These are phyloP conservation scores for Moniliella sp. DNA, from an alignment of 1,284 basidiomycete species.

Conservation along the genomic window DNA sequence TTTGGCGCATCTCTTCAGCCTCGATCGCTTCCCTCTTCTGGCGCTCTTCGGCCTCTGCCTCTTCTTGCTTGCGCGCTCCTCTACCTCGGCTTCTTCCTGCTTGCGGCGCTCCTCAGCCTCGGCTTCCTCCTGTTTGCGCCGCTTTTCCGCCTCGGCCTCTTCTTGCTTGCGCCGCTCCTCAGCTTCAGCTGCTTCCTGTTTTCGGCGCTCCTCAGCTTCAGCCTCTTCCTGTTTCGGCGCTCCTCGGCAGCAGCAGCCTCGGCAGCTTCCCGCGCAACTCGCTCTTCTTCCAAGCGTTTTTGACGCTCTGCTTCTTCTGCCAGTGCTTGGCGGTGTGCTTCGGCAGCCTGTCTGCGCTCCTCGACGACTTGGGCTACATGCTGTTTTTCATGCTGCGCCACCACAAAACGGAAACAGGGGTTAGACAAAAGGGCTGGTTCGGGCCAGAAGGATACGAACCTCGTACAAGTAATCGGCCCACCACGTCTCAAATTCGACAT, in stretches of 20 bases:
- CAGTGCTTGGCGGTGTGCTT: too few relatives aligned
- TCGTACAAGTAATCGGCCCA: conserved; percentile 14
- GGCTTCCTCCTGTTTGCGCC: conserved; percentile 2
- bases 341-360: not conserved
- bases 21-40: conserved; percentile 3
- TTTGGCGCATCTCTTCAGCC: conserved; percentile 8
- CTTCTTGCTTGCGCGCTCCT: conserved; percentile 6
- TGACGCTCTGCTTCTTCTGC: too few relatives aligned
- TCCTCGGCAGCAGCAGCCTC: too few relatives aligned
- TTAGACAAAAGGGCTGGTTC: not conserved
- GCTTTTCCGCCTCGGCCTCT: not conserved
- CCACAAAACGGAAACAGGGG: not conserved
- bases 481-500: conserved; percentile 22
- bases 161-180: not conserved
- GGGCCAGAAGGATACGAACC: conserved; percentile 2
- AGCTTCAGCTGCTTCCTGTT: not conserved
- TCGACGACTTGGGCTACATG: not conserved
- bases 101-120: conserved; percentile 5
- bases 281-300: too few relatives aligned
- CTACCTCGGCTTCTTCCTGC: conserved; percentile 5
- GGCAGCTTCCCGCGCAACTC: too few relatives aligned
- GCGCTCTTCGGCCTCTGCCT: conserved; percentile 4
- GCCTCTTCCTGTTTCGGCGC: too few relatives aligned
- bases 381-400: too few relatives aligned
- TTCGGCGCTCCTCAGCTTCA: too few relatives aligned